Evolutionary conservation across 495 filamentous ascomycete genomes (phyloP).

Genomic region (Tetracladium marchalianum): DNA sequence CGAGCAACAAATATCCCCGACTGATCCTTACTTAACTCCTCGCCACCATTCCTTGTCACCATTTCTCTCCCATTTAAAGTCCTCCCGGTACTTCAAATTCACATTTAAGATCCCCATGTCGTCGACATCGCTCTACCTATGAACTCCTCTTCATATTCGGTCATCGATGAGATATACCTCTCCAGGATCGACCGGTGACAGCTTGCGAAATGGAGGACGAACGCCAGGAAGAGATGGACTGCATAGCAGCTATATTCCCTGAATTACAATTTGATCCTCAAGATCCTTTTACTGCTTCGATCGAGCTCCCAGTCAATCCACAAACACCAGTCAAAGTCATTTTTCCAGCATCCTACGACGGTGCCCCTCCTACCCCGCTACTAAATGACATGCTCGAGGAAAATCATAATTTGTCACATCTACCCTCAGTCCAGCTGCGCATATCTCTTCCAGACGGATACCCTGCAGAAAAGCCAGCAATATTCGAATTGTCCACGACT

Average conservation of each 20-base stretch:
- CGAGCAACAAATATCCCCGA: neutral
- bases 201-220: constrained; percentile 19
- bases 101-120: neutral
- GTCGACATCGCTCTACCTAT: constrained; percentile 2
- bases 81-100: neutral
- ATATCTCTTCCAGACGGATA: constrained; percentile 69
- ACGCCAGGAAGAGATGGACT: constrained; percentile 68
- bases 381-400: constrained; percentile 31
- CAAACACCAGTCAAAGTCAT: constrained; percentile 54
- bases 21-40: constrained; percentile 3
- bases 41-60: neutral
- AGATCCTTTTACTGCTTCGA: constrained; percentile 51
- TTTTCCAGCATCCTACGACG: constrained; percentile 50
- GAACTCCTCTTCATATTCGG: constrained; percentile 5
- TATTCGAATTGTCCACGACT: constrained; percentile 49
- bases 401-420: constrained; percentile 55
- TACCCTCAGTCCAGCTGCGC: constrained; percentile 63
- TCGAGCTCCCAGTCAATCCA: constrained; percentile 68
- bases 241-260: constrained; percentile 83
- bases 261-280: constrained; percentile 58
- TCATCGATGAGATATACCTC: constrained; percentile 4
- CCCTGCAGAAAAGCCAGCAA: constrained; percentile 56
- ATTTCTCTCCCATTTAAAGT: neutral
- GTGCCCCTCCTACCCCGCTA: constrained; percentile 14
- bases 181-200: constrained; percentile 18